Evolutionary conservation across 345 rosid genomes (phyloP).

Genomic region (Sisymbrium altissimum): DNA sequence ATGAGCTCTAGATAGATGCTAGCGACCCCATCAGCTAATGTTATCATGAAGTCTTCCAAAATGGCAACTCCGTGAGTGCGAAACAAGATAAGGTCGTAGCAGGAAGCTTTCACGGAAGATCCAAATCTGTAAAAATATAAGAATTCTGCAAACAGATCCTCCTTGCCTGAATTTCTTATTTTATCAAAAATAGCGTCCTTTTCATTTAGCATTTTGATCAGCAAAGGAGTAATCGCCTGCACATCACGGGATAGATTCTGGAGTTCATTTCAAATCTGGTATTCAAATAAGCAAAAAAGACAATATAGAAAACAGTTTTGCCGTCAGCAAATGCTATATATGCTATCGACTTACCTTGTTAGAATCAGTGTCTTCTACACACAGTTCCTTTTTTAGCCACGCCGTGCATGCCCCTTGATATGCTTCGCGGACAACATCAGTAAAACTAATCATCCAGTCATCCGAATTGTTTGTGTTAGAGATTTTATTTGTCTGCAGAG

Average conservation of each 20-base stretch:
- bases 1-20: constrained; percentile 82
- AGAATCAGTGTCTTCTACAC: constrained; percentile 38
- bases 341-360: constrained; percentile 41
- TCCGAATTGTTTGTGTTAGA: constrained; percentile 36
- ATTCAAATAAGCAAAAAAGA: not conserved
- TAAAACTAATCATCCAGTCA: constrained; percentile 49
- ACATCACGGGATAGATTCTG: constrained; percentile 1
- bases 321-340: not conserved
- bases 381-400: constrained; percentile 67
- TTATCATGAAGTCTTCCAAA: constrained; percentile 83
- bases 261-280: constrained; percentile 12
- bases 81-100: constrained; percentile 55
- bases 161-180: constrained; percentile 78
- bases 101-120: constrained; percentile 49
- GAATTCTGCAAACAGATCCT: constrained; percentile 74
- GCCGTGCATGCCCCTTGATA: constrained; percentile 49
- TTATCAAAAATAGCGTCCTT: constrained; percentile 51
- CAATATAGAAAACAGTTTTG: not conserved
- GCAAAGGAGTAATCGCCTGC: constrained; percentile 57
- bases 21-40: constrained; percentile 82
- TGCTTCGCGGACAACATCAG: constrained; percentile 48
- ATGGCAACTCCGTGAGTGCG: constrained; percentile 56
- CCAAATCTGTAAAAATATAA: constrained; percentile 61
- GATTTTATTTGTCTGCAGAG: constrained; percentile 54
- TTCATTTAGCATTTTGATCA: constrained; percentile 61